phyloP scores from a whole-genome alignment of 352 stramenopile genomes.

The Phytophthora megakarya region DNA sequence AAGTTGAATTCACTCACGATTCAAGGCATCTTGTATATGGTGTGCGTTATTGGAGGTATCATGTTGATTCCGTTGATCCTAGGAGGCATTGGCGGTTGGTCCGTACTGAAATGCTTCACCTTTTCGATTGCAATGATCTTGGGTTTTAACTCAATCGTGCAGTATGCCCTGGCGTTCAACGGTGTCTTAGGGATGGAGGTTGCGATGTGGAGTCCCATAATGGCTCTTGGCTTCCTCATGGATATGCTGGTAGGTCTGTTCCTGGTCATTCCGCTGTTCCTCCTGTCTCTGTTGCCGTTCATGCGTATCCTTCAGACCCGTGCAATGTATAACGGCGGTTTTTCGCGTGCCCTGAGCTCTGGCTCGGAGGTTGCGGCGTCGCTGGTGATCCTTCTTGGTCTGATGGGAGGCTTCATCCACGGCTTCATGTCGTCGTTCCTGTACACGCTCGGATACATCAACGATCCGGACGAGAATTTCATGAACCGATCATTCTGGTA shows the following conservation, averaged over 20 bases:
- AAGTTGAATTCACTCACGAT: slow-evolving; percentile 61
- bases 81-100: slow-evolving; percentile 62
- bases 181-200: slow-evolving; percentile 65
- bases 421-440: slow-evolving; percentile 79
- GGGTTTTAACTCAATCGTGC: slow-evolving; percentile 71
- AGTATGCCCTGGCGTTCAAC: slow-evolving; percentile 75
- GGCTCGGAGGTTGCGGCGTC: slow-evolving; percentile 84
- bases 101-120: slow-evolving; percentile 65
- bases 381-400: slow-evolving; percentile 74
- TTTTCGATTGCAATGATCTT: slow-evolving; percentile 72
- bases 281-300: slow-evolving; percentile 81
- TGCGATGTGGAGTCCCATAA: slow-evolving; percentile 69
- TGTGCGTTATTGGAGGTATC: slow-evolving; percentile 64
- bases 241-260: slow-evolving; percentile 85
- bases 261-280: slow-evolving; percentile 73
- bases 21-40: slow-evolving; percentile 79
- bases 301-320: slow-evolving; percentile 87
- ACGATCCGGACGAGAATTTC: slow-evolving; percentile 70
- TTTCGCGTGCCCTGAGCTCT: slow-evolving; percentile 76
- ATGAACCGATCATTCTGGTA: slow-evolving; percentile 81
- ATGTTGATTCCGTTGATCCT: slow-evolving; percentile 59
- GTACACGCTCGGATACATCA: slow-evolving; percentile 74
- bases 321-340: slow-evolving; percentile 89
- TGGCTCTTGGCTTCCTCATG: slow-evolving; percentile 83
- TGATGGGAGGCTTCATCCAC: slow-evolving; percentile 78